These are phyloP conservation scores for Rhytidiadelphus loreus DNA, from an alignment of 225 moss, liverwort and hornwort genomes.

Conservation along the genomic window DNA sequence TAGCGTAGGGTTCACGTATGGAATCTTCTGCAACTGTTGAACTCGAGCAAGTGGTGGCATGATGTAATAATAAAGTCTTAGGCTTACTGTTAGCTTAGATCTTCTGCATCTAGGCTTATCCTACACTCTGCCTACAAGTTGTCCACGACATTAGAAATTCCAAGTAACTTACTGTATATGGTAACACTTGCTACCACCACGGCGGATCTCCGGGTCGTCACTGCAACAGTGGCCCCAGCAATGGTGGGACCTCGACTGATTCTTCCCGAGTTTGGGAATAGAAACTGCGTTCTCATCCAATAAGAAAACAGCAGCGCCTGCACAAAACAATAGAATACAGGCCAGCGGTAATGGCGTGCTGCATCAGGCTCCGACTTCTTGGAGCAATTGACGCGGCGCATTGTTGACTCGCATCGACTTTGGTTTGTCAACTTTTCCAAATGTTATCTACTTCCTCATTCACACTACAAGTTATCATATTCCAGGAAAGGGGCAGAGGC, in stretches of 20 bases:
- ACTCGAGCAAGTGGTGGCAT: neutral
- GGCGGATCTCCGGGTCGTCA: neutral
- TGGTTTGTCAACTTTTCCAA: too few species aligned
- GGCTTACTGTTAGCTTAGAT: too few species aligned
- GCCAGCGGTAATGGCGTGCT: neutral
- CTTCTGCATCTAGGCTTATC: too few species aligned
- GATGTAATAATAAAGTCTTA: neutral
- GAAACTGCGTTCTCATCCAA: neutral
- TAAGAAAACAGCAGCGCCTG: neutral
- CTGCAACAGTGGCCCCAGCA: neutral
- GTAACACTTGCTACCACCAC: neutral
- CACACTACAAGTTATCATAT: too few species aligned
- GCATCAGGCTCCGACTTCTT: neutral
- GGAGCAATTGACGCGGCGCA: neutral
- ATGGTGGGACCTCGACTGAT: neutral
- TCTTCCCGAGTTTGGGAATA: neutral
- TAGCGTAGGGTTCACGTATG: neutral
- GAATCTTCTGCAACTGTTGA: neutral
- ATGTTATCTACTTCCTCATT: too few species aligned
- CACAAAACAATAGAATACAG: neutral
- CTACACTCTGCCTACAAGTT: too few species aligned
- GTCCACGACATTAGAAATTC: too few species aligned
- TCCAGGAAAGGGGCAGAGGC: too few species aligned
- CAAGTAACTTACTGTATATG: too few species aligned
- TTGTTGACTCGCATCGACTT: too few species aligned